Evolutionary conservation across 495 filamentous ascomycete species (phyloP).

Genomic region (Clavariopsis aquatica): DNA sequence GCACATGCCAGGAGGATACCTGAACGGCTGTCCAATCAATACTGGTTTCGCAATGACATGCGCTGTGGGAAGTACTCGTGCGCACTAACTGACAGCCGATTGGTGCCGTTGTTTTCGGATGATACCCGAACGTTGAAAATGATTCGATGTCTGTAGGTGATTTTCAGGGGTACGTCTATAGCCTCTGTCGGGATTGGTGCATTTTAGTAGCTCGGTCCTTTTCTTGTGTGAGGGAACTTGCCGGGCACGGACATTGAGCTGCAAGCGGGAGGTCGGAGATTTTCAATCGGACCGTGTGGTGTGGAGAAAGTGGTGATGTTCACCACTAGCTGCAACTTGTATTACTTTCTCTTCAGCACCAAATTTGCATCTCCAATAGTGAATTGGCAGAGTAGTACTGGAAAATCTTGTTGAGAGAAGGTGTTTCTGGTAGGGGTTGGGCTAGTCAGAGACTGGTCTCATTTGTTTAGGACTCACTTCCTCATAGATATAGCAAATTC

Average conservation of each 20-base stretch:
- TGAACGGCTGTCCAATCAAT: background rate
- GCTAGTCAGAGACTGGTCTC: no score
- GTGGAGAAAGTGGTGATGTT: no score
- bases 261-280: background rate
- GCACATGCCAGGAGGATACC: no score
- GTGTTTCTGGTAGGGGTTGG: no score
- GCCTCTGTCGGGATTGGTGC: background rate
- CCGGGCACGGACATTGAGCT: background rate
- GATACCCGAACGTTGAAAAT: background rate
- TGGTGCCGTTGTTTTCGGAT: background rate
- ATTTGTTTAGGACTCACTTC: no score
- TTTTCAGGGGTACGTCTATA: background rate
- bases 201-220: background rate
- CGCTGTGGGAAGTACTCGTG: background rate
- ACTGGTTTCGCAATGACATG: background rate
- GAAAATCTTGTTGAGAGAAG: no score
- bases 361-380: no score
- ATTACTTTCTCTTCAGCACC: no score
- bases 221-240: background rate
- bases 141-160: no score
- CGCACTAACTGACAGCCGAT: background rate
- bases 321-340: no score
- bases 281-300: background rate
- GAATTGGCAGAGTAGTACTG: no score
- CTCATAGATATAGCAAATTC: no score